Evolutionary conservation across 305 asterid species (phyloP).

Genomic region (Fraxinus velutina): DNA sequence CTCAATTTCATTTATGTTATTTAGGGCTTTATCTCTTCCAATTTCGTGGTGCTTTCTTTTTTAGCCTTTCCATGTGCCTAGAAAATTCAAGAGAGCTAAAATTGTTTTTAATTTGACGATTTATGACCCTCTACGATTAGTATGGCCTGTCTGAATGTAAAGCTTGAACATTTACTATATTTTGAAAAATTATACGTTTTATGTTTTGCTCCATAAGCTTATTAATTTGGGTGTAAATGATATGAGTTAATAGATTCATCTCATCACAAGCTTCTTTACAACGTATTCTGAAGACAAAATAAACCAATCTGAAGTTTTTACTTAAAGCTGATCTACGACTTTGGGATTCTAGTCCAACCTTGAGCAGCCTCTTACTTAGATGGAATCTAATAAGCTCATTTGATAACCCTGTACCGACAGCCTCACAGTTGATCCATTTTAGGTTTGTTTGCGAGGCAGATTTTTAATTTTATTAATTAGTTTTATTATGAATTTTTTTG

Average conservation of each 20-base stretch:
- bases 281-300: not conserved
- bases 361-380: not conserved
- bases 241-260: not conserved
- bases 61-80: not conserved
- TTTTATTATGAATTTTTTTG: not conserved
- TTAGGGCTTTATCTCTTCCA: not conserved
- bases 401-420: not conserved
- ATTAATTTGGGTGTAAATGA: not conserved
- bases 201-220: not conserved
- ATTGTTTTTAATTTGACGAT: not conserved
- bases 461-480: no score
- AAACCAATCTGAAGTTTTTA: not conserved
- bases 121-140: not conserved
- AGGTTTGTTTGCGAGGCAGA: not conserved
- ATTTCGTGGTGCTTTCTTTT: not conserved
- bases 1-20: not conserved
- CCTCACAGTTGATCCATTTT: not conserved
- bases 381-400: not conserved
- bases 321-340: not conserved
- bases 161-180: not conserved
- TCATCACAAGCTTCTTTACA: not conserved
- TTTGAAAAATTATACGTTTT: not conserved
- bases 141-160: not conserved
- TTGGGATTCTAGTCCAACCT: not conserved
- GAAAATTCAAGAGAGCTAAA: not conserved